A percentile compares a stretch with the other conserved stretches of the same genome.
Evolutionary conservation across 768 basidiomycete genomes (phyloP).

Genomic region (Gautieria morchelliformis): DNA sequence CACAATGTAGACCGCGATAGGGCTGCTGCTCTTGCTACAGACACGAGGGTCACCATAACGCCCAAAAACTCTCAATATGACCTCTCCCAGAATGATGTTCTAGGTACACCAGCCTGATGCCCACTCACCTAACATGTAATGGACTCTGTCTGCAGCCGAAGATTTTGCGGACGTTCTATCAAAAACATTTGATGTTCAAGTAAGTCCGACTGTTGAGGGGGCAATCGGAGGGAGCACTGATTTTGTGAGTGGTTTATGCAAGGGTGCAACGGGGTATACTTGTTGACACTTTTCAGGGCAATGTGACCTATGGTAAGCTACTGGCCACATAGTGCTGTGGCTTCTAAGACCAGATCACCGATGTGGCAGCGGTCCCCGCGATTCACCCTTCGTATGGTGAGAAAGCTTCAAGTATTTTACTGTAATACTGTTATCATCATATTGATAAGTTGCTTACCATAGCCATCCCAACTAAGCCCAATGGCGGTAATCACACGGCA

Average conservation of each 20-base stretch:
- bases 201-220: conserved; percentile 16
- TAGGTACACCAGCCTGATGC: conserved; percentile 27
- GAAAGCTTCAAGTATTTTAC: conserved; percentile 11
- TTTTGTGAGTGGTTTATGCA: conserved; percentile 43
- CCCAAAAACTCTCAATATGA: conserved; percentile 39
- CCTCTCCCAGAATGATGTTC: conserved; percentile 45
- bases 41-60: conserved; percentile 35
- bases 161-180: conserved; percentile 41
- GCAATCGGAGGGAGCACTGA: conserved; percentile 60
- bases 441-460: no score
- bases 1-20: conserved; percentile 23
- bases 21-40: conserved; percentile 52
- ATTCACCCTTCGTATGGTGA: conserved; percentile 57
- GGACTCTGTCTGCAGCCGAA: conserved; percentile 28
- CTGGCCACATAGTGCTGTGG: conserved; percentile 1
- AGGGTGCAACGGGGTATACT: background rate
- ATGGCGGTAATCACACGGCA: conserved; percentile 72
- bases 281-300: conserved; percentile 40
- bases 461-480: conserved; percentile 67
- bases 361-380: conserved; percentile 42
- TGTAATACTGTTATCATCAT: background rate
- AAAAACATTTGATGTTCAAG: conserved; percentile 33
- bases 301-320: conserved; percentile 55
- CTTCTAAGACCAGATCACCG: conserved; percentile 10
- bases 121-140: background rate